Base-by-base conservation (phyloP, 495 filamentous ascomycete genomes). In the Barbatosphaeria neglecta region DNA sequence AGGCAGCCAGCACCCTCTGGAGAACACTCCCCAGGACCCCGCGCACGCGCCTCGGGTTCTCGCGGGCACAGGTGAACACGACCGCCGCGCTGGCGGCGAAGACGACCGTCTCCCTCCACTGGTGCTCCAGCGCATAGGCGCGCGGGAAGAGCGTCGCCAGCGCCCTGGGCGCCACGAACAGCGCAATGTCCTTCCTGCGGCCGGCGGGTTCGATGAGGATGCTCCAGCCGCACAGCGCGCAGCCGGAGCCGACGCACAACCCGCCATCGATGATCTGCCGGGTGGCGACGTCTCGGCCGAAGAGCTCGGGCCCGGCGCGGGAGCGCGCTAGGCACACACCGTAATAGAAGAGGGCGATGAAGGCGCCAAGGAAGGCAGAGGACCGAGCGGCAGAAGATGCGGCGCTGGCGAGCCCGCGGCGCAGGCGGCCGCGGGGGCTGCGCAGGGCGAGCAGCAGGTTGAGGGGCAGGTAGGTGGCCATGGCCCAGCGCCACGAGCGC, bases 161-260 rank as follows among this genome's bases (percentile, higher is more conserved):
- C 33, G 90, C 90, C 46, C 87, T 71, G 1, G 90, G 90, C 47
- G 82, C 82, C 50, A 96, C 87, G 66, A 94, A 96, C 39, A 93
- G 69, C 22, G 81, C 80, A 53, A 95, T 68, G 50, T 95, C 90
- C 58, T 84, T 81, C 43, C 87, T 70, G 53, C 84, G 74, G 40
- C 69, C 70, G 20, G 72, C 63, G 24, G 76, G 75, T 66, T 95
- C 90, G 28, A 88, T 58, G 46, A 94, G 62, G 44, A 90, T 78
- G 62, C 86, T 90, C 83, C 84, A 87, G 3, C 90, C 90, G 55
- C 90, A 94, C 38, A 89, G 62, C 25, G 82, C 56, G 63, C 89
- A 90, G 27, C 88, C 87, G 8, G 74, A 64, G 2, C 75, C 78
- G 17, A 96, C 76, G 48, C 87, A 92, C 10, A 88, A 53, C 4